Evolutionary conservation across 257 asterid genomes (phyloP).

Genomic region (Plectranthus barbatus): DNA sequence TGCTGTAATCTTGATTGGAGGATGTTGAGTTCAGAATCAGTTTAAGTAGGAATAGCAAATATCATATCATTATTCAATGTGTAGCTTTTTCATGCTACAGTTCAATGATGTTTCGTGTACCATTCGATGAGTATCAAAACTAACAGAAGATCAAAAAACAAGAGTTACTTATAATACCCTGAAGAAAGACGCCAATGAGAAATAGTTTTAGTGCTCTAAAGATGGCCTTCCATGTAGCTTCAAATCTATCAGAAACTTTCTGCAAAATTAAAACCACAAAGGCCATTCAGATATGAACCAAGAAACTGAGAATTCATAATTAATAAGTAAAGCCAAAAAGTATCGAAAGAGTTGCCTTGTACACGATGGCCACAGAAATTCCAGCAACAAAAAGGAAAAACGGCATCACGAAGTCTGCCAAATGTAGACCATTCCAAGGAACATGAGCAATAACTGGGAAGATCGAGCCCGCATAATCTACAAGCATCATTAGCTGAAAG

Average conservation of each 20-base stretch:
- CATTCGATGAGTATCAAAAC: background rate
- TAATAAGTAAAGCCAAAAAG: background rate
- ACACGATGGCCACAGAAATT: slow-evolving; percentile 49
- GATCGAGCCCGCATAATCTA: slow-evolving; percentile 70
- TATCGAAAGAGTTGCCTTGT: slow-evolving; percentile 39
- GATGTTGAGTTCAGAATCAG: background rate
- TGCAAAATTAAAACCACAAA: slow-evolving; percentile 24
- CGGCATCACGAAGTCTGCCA: slow-evolving; percentile 89
- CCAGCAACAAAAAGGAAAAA: slow-evolving; percentile 83
- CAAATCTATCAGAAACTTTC: slow-evolving; percentile 45
- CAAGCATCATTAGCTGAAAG: slow-evolving; percentile 81
- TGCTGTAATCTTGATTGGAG: background rate
- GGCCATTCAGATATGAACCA: slow-evolving; percentile 5
- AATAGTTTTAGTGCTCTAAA: slow-evolving; percentile 55
- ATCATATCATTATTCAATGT: background rate
- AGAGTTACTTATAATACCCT: slow-evolving; percentile 41
- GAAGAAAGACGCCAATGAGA: slow-evolving; percentile 73
- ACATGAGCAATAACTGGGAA: slow-evolving; percentile 64
- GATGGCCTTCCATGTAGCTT: slow-evolving; percentile 53
- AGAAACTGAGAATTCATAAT: background rate
- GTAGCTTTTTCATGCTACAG: background rate
- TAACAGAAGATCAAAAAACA: background rate
- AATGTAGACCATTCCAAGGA: slow-evolving; percentile 79
- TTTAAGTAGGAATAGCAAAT: background rate
- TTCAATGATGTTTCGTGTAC: background rate